Evolutionary conservation across 2,329 filamentous ascomycete species (phyloP), one percentile per base, ranked within the genome.

Genomic region (Annulohypoxylon truncatum): DNA sequence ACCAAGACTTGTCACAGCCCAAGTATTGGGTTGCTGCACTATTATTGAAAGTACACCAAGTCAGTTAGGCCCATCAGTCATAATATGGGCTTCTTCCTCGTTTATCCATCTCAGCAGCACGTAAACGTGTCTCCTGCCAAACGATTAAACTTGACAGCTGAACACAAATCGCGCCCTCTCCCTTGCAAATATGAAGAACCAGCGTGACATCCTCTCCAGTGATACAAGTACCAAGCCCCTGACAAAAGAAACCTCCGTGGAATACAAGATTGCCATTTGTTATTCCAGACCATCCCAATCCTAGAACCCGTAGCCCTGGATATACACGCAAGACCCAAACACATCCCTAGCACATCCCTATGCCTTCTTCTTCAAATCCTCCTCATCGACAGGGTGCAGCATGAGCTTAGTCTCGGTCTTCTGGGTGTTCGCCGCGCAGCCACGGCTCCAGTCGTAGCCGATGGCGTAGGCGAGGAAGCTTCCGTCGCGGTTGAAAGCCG

Each of bases 381-480:
- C 68, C 3, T 61, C 52, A 13, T n/a, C 15, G 5, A 79, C 72
- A 4, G 64, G 31, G 47, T 76, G 76, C 44, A 80, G 42, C 68
- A 75, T 69, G 51, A 79, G 62, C 70, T 65, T 70, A 3, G 58
- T 76, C 48, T 72, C 61, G 6, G 71, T 69, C 15, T 66, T n/a
- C 1, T 69, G 60, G 18, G 54, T 64, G 53, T 77, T 77, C 8
- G 64, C 68, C 2, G 56, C 59, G 75, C 86, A 89, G 2, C 90
- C 90, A 77, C 89, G 89, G 74, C 87, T 89, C 90, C 90, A 92
- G 74, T 92, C 90, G 75, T 92, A 92, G 74, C 88, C 89, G 38
- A 90, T 82, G 1, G 89, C 89, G 69, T 87, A 87, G 1, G 84
- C 85, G 72, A 86, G 84, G 54, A 85, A 80, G 51, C 76, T 85